phyloP scores from a whole-genome alignment of 2,329 filamentous ascomycete genomes.

The Diplodia seriata region DNA sequence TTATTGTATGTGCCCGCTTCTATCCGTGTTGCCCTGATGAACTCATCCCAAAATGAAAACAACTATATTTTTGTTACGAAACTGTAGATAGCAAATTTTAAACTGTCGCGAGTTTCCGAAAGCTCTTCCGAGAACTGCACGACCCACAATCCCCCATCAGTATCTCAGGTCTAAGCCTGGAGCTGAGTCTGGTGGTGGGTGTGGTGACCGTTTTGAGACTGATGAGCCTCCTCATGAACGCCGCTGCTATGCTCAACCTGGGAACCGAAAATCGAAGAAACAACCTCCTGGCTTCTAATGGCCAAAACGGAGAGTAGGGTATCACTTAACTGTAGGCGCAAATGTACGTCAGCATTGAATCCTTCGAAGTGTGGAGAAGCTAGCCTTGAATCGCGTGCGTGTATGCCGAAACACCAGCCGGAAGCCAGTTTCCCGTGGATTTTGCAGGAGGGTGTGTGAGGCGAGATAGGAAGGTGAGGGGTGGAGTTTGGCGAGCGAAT shows the following conservation, averaged over 20 bases:
- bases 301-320: constrained; percentile 80
- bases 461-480: constrained; percentile 20
- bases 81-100: neutral
- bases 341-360: constrained; percentile 30
- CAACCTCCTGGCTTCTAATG: constrained; percentile 77
- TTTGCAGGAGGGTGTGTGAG: neutral
- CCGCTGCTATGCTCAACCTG: constrained; percentile 27
- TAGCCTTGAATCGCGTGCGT: neutral
- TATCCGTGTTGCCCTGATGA: neutral
- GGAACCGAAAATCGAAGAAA: constrained; percentile 71
- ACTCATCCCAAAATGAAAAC: neutral
- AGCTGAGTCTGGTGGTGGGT: constrained; percentile 24
- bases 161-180: constrained; percentile 7
- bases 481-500: neutral
- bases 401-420: neutral
- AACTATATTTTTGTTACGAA: neutral
- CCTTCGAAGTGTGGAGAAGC: neutral
- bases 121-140: neutral
- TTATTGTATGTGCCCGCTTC: too few relatives aligned
- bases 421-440: neutral
- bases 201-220: constrained; percentile 25
- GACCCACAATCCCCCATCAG: neutral
- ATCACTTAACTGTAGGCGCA: constrained; percentile 69
- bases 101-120: neutral
- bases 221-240: constrained; percentile 25